Percentiles rank a stretch among this genome's conserved stretches.
Evolutionary conservation across 1,139 yeast species (phyloP).

Genomic region (Hyphopichia burtonii): DNA sequence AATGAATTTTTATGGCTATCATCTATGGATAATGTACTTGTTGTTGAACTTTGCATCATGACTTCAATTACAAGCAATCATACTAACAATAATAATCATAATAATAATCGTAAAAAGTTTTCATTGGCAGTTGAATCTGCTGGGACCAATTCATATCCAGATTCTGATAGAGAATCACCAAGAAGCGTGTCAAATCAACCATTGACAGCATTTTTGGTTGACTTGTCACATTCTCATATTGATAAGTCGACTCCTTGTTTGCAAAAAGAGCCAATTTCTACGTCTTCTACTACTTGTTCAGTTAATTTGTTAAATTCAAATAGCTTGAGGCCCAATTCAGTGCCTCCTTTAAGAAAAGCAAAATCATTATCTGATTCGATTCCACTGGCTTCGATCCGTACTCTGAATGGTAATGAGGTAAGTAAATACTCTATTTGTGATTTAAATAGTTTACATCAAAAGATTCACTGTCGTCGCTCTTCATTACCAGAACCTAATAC

Average conservation of each 20-base stretch:
- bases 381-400: not conserved
- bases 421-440: conserved; percentile 23
- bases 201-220: conserved; percentile 25
- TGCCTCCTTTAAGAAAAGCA: not conserved
- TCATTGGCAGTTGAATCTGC: conserved; percentile 10
- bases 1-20: too few relatives aligned
- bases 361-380: not conserved
- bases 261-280: not conserved
- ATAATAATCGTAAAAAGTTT: conserved; percentile 5
- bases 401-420: not conserved
- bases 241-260: not conserved
- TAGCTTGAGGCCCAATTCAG: not conserved
- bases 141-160: not conserved
- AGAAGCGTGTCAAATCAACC: conserved; percentile 16
- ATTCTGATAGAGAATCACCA: not conserved
- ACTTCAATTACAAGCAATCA: not conserved
- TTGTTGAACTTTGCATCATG: not conserved
- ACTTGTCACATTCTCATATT: not conserved
- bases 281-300: not conserved
- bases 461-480: conserved; percentile 6
- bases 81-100: too few relatives aligned
- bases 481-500: conserved; percentile 4
- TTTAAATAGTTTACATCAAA: conserved; percentile 17
- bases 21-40: too few relatives aligned
- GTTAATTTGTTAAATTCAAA: too few relatives aligned